Evolutionary conservation across 1,139 yeast genomes (phyloP).

Genomic region (Geotrichum aggregatum): DNA sequence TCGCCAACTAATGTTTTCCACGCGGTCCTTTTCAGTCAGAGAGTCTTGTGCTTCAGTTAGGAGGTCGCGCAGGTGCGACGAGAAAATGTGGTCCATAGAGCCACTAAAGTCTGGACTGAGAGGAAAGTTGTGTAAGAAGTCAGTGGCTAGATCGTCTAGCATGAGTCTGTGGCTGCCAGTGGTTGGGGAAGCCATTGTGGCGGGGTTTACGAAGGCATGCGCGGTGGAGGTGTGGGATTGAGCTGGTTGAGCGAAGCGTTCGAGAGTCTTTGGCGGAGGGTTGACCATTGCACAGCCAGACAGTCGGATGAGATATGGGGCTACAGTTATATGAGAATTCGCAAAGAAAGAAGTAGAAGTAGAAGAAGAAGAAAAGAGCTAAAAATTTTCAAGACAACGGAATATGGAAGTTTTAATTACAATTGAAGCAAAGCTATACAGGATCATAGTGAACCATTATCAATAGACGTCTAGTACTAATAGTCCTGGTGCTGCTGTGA

Average conservation of each 20-base stretch:
- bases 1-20: conserved; percentile 27
- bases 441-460: no score
- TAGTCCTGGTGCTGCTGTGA: no score
- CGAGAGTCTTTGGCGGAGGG: background rate
- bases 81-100: conserved; percentile 19
- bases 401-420: no score
- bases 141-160: background rate
- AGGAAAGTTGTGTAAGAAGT: background rate
- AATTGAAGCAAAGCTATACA: no score
- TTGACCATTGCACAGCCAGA: background rate
- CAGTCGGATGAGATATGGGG: no score
- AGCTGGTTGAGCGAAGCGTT: background rate
- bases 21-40: conserved; percentile 25
- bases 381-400: no score
- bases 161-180: background rate
- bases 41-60: conserved; percentile 30
- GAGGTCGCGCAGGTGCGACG: conserved; percentile 29
- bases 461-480: no score
- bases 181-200: background rate
- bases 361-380: no score
- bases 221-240: background rate
- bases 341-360: no score
- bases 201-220: background rate
- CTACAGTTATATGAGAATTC: no score
- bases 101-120: background rate